Base-by-base conservation (phyloP, 805 yeast genomes). In the Pachysolen tannophilus region DNA sequence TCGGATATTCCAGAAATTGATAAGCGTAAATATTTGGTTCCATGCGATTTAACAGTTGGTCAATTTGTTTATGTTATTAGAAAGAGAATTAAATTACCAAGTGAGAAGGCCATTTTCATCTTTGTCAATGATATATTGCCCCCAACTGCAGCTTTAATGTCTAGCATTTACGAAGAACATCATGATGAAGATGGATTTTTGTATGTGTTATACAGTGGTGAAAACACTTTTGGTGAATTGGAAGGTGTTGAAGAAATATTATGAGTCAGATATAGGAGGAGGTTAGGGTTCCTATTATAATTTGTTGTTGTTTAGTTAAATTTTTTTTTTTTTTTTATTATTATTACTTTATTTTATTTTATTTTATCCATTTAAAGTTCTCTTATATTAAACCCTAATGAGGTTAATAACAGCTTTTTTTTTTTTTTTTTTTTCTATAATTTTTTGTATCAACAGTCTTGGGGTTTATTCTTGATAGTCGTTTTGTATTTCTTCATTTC, bases 61-160 rank as follows among this genome's bases (percentile, higher is more conserved):
- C 98, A 92, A 61, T 90, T 92, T 64, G 98, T 92, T 30, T 92
- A 92, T 55, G 98, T 92, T 42, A 86, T 92, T 49, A 80, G 98
- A 62, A 88, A 90, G 65, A 81, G 98, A 59, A 88, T 92, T 60
- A 83, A 83, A 67, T 72, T 92, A 44, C 95, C 96, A 32, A 83
- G 95, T 20, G 98, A 92, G 60, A 88, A 90, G 78, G 98, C 98
- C 29, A 90, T 92, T 45, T 92, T 92, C 61, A 87, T 92, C 46
- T 92, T 92, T 58, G 95, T 92, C 44, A 90, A 92, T 55, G 98
- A 92, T 58, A 87, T 92, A 38, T 72, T 92, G 48, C 98, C 98
- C 8, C 97, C 97, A 31, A 92, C 98, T 3, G 97, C 97, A 15
- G 95, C 97, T 13, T 72, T 92, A 47, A 86, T 92, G 92, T 82